A percentile compares a stretch with the other conserved stretches of the same genome.
These are phyloP conservation scores for Pseudogymnoascus sp. DNA, from an alignment of 2,329 filamentous ascomycete genomes.

Conservation along the genomic window DNA sequence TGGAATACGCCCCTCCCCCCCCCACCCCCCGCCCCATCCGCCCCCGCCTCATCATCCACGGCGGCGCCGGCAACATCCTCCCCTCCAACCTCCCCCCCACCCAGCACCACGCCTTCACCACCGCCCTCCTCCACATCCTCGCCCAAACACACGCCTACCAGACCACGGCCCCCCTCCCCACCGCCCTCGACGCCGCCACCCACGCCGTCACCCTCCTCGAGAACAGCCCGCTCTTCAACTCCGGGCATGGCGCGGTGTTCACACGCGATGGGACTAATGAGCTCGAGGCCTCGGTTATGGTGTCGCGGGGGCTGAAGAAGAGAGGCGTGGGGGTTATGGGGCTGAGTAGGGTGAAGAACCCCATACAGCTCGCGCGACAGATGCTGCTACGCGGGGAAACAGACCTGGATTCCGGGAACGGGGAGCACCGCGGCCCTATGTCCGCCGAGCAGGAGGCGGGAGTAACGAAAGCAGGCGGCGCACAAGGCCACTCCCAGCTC, in stretches of 20 bases:
- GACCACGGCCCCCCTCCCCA: conserved; percentile 25
- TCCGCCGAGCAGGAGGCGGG: conserved; percentile 6
- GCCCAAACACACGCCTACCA: conserved; percentile 35
- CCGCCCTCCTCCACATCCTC: conserved; percentile 54
- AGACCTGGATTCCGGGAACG: conserved; percentile 42
- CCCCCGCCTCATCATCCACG: conserved; percentile 61
- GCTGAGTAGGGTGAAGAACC: conserved; percentile 66
- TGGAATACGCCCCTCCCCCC: neutral
- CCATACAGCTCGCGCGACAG: conserved; percentile 62
- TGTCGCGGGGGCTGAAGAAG: conserved; percentile 63
- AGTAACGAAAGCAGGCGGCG: conserved; percentile 24
- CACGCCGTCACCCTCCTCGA: conserved; percentile 70
- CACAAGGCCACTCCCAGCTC: conserved; percentile 62
- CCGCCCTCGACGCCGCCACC: conserved; percentile 64
- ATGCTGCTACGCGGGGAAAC: conserved; percentile 60
- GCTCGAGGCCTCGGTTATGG: conserved; percentile 82
- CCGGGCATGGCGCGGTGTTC: conserved; percentile 76
- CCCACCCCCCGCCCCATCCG: conserved; percentile 14
- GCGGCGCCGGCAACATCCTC: conserved; percentile 62
- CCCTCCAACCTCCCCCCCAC: conserved; percentile 49
- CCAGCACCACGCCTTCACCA: conserved; percentile 49
- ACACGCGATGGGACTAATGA: conserved; percentile 76
- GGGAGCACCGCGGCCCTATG: conserved; percentile 27
- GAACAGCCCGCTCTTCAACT: conserved; percentile 76
- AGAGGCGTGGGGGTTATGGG: conserved; percentile 71